Base-by-base conservation (phyloP, 73 alveolate species). In the Symbiodinium natans region DNA sequence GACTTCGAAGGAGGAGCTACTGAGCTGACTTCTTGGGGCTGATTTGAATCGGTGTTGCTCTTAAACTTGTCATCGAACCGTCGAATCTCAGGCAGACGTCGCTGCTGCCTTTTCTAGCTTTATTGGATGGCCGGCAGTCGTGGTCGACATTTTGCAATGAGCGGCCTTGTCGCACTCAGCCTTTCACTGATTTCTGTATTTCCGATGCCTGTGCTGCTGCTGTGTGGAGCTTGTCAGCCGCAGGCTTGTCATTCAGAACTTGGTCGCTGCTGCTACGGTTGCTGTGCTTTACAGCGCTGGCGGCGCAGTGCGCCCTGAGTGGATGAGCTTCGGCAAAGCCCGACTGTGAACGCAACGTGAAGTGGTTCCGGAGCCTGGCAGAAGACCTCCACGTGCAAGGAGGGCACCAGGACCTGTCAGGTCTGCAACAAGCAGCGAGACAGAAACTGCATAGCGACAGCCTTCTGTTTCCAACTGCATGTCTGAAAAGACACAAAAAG, bases 121-220 rank as follows among this genome's bases (percentile, higher is more conserved):
- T 90, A 25, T 80, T 90, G 82, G 97, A 90, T 46, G 97, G 97
- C 27, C 86, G 97, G 31, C 97, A 90, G 56, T 90, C 97, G 40
- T 41, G 52, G 89, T 7, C 80, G 38, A 39, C 75, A 3, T 39
- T 90, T 41, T 68, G 38, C 38, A 85, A 90, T 17, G 97, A 90
- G 97, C 41, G 29, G 19, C 89, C 52, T 29, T 41, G 56, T 31
- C n/a, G 63, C 80, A 63, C 59, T 46, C 59, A 6, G 6, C 59
- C 59, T 46, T 6, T 13, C 13, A 46, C 13, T 9, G 21, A 9
- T 46, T 46, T 46, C 59, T 46, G 59, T 13, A 46, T 46, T 13
- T 46, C 59, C 59, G 13, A 0, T 15, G 33, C 27, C 33, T 56
- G 36, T 56, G 75, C 75, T 25, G 33, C 80, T 29, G 6, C 40